These are phyloP conservation scores for Stephania japonica DNA, from an alignment of 164 flowering plant genomes.

Conservation along the genomic window DNA sequence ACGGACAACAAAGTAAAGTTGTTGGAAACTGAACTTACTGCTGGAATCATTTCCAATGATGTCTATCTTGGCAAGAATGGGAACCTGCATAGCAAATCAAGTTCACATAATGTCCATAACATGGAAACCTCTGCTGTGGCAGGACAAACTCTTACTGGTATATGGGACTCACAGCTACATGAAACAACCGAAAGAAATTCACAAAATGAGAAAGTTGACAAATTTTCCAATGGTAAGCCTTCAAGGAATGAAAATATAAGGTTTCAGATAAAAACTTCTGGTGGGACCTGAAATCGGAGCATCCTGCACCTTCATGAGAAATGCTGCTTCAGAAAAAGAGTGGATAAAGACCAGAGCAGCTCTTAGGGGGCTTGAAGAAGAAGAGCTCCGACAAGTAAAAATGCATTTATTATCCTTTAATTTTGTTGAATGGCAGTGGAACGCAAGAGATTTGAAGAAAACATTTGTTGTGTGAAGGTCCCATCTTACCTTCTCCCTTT, in stretches of 20 bases:
- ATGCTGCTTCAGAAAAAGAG: constrained; percentile 56
- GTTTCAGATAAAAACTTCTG: constrained; percentile 11
- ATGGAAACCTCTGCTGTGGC: constrained; percentile 3
- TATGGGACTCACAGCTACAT: not conserved
- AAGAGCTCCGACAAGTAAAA: constrained; percentile 20
- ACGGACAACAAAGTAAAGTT: not conserved
- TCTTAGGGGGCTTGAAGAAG: constrained; percentile 42
- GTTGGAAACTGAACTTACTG: constrained; percentile 5
- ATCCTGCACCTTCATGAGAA: constrained; percentile 61
- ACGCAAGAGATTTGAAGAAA: too few species aligned
- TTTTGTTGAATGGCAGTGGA: too few species aligned
- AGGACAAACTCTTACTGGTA: constrained; percentile 5
- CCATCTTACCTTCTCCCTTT: too few species aligned
- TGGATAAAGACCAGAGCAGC: constrained; percentile 60
- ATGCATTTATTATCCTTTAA: too few species aligned
- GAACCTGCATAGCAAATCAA: not conserved
- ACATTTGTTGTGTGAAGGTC: too few species aligned
- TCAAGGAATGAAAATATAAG: constrained; percentile 8
- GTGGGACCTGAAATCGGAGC: constrained; percentile 25
- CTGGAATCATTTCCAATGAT: not conserved
- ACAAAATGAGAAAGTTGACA: constrained; percentile 10
- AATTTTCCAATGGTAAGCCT: not conserved
- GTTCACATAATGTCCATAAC: constrained; percentile 2
- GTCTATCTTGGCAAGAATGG: constrained; percentile 14
- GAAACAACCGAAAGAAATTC: not conserved